Evolutionary conservation across 1,139 yeast species (phyloP).

Genomic region (Taphrina deformans): DNA sequence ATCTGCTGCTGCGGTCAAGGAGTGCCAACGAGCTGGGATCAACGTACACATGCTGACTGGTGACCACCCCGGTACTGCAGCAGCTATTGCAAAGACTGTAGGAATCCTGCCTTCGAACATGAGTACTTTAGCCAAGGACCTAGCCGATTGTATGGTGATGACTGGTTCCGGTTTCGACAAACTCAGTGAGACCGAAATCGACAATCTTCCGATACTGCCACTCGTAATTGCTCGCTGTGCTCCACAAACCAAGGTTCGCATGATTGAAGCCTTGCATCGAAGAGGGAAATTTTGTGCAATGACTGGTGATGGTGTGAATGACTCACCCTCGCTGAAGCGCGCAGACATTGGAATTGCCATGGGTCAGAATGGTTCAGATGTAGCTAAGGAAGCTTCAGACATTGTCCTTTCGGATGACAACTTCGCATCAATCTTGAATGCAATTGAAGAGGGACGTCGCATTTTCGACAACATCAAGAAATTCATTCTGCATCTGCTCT

Average conservation of each 20-base stretch:
- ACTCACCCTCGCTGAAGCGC: conserved; percentile 74
- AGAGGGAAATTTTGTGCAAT: conserved; percentile 70
- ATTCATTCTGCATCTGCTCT: conserved; percentile 74
- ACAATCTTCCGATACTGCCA: conserved; percentile 67
- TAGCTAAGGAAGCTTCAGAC: conserved; percentile 78
- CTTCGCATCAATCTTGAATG: conserved; percentile 73
- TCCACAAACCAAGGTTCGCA: conserved; percentile 78
- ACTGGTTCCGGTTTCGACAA: conserved; percentile 72
- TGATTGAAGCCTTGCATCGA: conserved; percentile 80
- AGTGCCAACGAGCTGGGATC: conserved; percentile 74
- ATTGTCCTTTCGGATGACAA: conserved; percentile 74
- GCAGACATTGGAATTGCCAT: conserved; percentile 88
- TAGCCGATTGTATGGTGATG: conserved; percentile 69
- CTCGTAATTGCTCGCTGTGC: conserved; percentile 82
- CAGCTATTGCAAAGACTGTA: conserved; percentile 79
- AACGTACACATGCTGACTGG: conserved; percentile 85
- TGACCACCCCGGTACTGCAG: conserved; percentile 80
- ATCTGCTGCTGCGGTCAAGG: conserved; percentile 64
- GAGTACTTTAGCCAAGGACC: conserved; percentile 50
- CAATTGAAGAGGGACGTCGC: conserved; percentile 79
- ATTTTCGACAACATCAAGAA: conserved; percentile 80
- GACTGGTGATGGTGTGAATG: conserved; percentile 90
- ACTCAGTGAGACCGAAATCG: conserved; percentile 63
- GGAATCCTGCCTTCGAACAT: conserved; percentile 66
- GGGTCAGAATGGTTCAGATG: conserved; percentile 81